Percentiles rank a stretch among this genome's conserved stretches.
Evolutionary conservation across 345 rosid genomes (phyloP).

Genomic region (Hypericum perforatum): DNA sequence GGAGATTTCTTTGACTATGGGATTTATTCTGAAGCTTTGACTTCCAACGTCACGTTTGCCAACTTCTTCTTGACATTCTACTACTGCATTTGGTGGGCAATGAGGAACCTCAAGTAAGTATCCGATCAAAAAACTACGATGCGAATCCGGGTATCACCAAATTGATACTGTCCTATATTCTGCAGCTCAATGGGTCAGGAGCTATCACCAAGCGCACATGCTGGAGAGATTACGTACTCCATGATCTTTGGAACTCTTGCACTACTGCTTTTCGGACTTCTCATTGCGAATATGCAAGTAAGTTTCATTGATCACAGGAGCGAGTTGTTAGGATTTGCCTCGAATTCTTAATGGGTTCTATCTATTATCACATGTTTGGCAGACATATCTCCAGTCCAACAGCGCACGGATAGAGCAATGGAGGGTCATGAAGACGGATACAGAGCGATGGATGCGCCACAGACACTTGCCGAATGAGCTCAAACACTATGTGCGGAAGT

Average conservation of each 20-base stretch:
- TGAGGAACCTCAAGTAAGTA: neutral
- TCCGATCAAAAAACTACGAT: neutral
- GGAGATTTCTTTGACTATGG: neutral
- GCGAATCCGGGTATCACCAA: slow-evolving; percentile 46
- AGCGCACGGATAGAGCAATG: slow-evolving; percentile 41
- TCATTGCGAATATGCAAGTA: slow-evolving; percentile 53
- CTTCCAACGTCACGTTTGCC: neutral
- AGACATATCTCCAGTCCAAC: slow-evolving; percentile 52
- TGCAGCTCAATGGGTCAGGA: slow-evolving; percentile 44
- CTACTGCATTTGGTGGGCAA: slow-evolving; percentile 9
- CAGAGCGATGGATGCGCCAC: slow-evolving; percentile 54
- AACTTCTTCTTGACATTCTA: slow-evolving; percentile 1
- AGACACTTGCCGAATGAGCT: slow-evolving; percentile 40
- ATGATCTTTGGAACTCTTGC: slow-evolving; percentile 28
- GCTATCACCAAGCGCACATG: slow-evolving; percentile 29
- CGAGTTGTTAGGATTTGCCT: too few species aligned
- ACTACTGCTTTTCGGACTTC: slow-evolving; percentile 38
- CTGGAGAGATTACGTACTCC: slow-evolving; percentile 38
- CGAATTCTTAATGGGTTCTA: too few species aligned
- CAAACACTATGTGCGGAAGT: slow-evolving; percentile 35
- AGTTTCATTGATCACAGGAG: slow-evolving; percentile 1
- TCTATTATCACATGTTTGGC: neutral
- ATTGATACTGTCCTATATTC: neutral
- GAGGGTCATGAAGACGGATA: slow-evolving; percentile 47
- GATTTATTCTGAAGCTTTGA: neutral